These are phyloP conservation scores for Guyanaporus albipodus DNA, from an alignment of 768 basidiomycete genomes.

Conservation along the genomic window DNA sequence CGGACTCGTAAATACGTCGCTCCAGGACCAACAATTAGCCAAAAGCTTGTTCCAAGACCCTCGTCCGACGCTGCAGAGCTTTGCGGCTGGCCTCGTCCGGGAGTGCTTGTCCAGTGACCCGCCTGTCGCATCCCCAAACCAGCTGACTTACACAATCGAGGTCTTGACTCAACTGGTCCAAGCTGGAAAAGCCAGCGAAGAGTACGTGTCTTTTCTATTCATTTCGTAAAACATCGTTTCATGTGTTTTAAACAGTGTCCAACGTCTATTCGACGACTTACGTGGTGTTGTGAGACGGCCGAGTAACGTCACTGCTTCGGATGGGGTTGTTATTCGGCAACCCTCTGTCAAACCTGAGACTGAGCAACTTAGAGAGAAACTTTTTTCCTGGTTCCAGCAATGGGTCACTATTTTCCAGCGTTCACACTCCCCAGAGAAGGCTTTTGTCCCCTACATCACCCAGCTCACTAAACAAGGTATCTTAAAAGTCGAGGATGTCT, in stretches of 20 bases:
- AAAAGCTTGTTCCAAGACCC: constrained; percentile 79
- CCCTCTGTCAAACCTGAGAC: constrained; percentile 63
- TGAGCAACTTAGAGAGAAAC: constrained; percentile 69
- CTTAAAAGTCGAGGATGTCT: constrained; percentile 91
- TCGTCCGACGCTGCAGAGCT: constrained; percentile 72
- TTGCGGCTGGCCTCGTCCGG: constrained; percentile 77
- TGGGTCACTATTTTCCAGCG: constrained; percentile 96
- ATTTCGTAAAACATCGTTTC: not conserved
- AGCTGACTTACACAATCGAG: constrained; percentile 79
- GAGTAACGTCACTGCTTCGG: constrained; percentile 36
- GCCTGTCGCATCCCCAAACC: constrained; percentile 73
- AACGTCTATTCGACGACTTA: constrained; percentile 76
- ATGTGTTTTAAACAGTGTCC: constrained; percentile 45
- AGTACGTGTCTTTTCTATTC: constrained; percentile 48
- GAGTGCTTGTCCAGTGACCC: constrained; percentile 82
- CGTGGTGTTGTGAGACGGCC: constrained; percentile 56
- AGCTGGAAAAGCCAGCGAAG: constrained; percentile 76
- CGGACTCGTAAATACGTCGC: constrained; percentile 67
- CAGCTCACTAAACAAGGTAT: constrained; percentile 96
- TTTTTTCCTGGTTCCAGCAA: constrained; percentile 83
- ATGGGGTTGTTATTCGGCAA: constrained; percentile 37
- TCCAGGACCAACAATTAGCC: constrained; percentile 89
- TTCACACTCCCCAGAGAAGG: constrained; percentile 87
- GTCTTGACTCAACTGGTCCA: constrained; percentile 71
- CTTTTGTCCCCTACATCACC: constrained; percentile 95